Conservation (phyloP, 2,329 filamentous ascomycete genomes). For the Albifimbria verrucaria region DNA sequence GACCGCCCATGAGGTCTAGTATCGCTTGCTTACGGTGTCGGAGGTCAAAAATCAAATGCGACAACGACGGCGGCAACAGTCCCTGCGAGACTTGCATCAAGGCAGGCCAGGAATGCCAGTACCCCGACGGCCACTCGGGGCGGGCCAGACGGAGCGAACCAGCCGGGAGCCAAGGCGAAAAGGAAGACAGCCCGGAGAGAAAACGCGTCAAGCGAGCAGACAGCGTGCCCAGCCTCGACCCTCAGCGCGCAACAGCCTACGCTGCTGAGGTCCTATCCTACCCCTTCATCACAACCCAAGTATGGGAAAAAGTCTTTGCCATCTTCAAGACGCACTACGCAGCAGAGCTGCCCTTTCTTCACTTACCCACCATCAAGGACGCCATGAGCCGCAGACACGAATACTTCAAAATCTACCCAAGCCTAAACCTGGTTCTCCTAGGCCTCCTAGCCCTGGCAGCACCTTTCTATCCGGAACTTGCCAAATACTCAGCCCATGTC, state of each 20-base stretch:
- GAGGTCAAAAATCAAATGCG: conserved; percentile 82
- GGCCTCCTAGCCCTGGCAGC: conserved; percentile 67
- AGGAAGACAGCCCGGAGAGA: conserved; percentile 42
- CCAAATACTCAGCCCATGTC: conserved; percentile 47
- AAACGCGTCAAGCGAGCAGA: conserved; percentile 45
- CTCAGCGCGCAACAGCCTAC: conserved; percentile 30
- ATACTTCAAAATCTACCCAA: conserved; percentile 34
- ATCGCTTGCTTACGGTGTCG: conserved; percentile 76
- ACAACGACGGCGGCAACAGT: conserved; percentile 70
- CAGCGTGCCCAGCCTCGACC: conserved; percentile 37
- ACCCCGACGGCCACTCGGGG: conserved; percentile 46
- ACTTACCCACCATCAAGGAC: conserved; percentile 60
- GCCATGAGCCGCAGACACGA: conserved; percentile 41
- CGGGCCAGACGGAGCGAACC: conserved; percentile 41
- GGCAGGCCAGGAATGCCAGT: conserved; percentile 68
- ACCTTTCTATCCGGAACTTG: conserved; percentile 61
- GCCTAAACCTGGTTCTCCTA: conserved; percentile 58
- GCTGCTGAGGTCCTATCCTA: conserved; percentile 61
- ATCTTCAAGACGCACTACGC: conserved; percentile 70
- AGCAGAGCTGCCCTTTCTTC: conserved; percentile 69
- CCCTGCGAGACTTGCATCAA: conserved; percentile 74
- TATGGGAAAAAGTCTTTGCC: conserved; percentile 68
- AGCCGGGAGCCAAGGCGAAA: conserved; percentile 34
- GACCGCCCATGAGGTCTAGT: conserved; percentile 66
- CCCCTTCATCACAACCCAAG: conserved; percentile 56